A percentile compares a stretch with the other conserved stretches of the same genome.
These are phyloP conservation scores for Microascus cirrosus DNA, from an alignment of 2,329 filamentous ascomycete genomes.

Conservation along the genomic window DNA sequence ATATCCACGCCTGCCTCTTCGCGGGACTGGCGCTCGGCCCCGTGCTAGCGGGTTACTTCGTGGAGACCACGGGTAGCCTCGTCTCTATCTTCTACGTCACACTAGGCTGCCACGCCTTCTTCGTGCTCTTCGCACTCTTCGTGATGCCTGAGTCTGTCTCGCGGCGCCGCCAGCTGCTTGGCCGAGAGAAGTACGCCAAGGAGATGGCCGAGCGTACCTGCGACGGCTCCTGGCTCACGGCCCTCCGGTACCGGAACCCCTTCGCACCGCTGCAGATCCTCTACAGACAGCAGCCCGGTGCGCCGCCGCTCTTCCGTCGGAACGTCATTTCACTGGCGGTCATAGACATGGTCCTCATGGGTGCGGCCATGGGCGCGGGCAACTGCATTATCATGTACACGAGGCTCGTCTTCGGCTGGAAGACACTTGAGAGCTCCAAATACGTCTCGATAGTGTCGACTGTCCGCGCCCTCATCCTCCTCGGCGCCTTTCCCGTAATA, in stretches of 20 bases:
- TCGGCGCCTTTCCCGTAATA: slow-evolving; percentile 63
- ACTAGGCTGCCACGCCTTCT: slow-evolving; percentile 59
- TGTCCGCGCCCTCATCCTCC: slow-evolving; percentile 62
- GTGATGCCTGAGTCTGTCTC: slow-evolving; percentile 78
- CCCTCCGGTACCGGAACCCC: slow-evolving; percentile 47
- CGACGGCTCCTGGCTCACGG: slow-evolving; percentile 16
- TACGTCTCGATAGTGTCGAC: slow-evolving; percentile 75
- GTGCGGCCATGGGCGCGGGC: slow-evolving; percentile 66
- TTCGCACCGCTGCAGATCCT: slow-evolving; percentile 69
- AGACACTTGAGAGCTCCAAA: slow-evolving; percentile 64
- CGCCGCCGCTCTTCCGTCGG: slow-evolving; percentile 47
- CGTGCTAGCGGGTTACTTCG: slow-evolving; percentile 66
- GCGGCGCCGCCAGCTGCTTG: slow-evolving; percentile 55
- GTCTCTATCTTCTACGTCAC: slow-evolving; percentile 79
- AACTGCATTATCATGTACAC: slow-evolving; percentile 79
- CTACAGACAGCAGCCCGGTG: slow-evolving; percentile 57
- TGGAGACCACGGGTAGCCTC: slow-evolving; percentile 63
- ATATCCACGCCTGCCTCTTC: slow-evolving; percentile 83
- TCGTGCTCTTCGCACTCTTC: slow-evolving; percentile 60
- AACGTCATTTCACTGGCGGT: slow-evolving; percentile 76
- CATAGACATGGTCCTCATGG: slow-evolving; percentile 74
- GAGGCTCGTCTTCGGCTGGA: slow-evolving; percentile 72
- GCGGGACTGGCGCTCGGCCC: slow-evolving; percentile 82
- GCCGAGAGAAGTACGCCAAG: slow-evolving; percentile 54
- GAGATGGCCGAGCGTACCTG: slow-evolving; percentile 23